These are phyloP conservation scores for Allium sativum DNA, from an alignment of 106 monocot species.

Conservation along the genomic window DNA sequence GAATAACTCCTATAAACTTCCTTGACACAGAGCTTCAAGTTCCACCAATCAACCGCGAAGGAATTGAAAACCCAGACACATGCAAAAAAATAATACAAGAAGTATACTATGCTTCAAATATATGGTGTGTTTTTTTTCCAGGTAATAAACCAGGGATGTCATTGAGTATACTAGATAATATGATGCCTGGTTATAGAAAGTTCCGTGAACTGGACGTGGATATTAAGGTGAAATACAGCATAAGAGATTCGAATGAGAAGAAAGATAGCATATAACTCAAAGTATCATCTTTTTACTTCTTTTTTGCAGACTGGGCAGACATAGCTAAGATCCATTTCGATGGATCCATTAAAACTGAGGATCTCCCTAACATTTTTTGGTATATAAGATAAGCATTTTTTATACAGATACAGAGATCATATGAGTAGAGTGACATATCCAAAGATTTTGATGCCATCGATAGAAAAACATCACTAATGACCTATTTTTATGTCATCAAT, in stretches of 20 bases:
- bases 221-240: conserved; percentile 12
- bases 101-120: conserved; percentile 1
- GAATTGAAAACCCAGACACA: neutral
- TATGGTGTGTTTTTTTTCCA: conserved; percentile 22
- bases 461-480: neutral
- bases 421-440: neutral
- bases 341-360: conserved; percentile 21
- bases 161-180: neutral
- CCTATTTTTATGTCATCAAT: neutral
- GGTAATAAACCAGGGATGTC: conserved; percentile 24
- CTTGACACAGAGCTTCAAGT: neutral
- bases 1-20: neutral
- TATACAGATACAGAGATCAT: neutral
- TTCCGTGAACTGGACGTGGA: conserved; percentile 15
- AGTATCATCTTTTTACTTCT: conserved; percentile 33
- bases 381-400: neutral
- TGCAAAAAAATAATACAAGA: conserved; percentile 1
- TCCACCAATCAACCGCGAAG: conserved; percentile 15
- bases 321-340: conserved; percentile 15
- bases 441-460: neutral
- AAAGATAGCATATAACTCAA: conserved; percentile 20
- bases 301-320: conserved; percentile 41
- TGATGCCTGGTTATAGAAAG: conserved; percentile 4
- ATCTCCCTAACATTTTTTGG: conserved; percentile 33
- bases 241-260: conserved; percentile 3